Evolutionary conservation across 2,329 filamentous ascomycete genomes (phyloP).

Genomic region (Ophiostoma novo-ulmi): DNA sequence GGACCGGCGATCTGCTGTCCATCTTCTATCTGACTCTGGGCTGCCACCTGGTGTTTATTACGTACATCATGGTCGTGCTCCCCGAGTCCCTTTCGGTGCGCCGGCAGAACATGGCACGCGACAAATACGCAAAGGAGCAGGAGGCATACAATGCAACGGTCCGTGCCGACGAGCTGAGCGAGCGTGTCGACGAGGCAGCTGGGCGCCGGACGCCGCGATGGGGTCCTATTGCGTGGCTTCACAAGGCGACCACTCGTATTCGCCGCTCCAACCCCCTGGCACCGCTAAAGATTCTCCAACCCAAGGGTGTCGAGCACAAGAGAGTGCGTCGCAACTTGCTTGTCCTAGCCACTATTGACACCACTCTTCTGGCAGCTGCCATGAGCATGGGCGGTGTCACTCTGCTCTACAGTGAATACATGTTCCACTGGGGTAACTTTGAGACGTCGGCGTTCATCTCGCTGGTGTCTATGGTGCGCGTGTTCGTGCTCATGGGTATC

Average conservation of each 20-base stretch:
- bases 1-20: conserved; percentile 67
- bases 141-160: conserved; percentile 35
- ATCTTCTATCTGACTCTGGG: conserved; percentile 77
- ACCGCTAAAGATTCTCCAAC: conserved; percentile 73
- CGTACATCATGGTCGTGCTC: conserved; percentile 64
- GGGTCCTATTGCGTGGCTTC: conserved; percentile 26
- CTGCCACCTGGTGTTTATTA: conserved; percentile 68
- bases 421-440: conserved; percentile 76
- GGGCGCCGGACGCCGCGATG: conserved; percentile 24
- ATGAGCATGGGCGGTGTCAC: conserved; percentile 79
- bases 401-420: conserved; percentile 74
- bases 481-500: conserved; percentile 66
- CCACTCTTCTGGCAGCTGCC: conserved; percentile 71
- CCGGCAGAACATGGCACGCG: conserved; percentile 63
- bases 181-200: conserved; percentile 14
- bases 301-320: conserved; percentile 58
- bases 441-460: conserved; percentile 79
- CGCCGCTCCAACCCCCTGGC: conserved; percentile 62
- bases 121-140: conserved; percentile 54
- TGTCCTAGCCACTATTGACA: conserved; percentile 73
- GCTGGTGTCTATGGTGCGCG: conserved; percentile 69
- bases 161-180: conserved; percentile 27
- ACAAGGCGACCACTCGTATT: conserved; percentile 34
- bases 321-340: conserved; percentile 75
- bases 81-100: conserved; percentile 79